Conservation (phyloP, 768 basidiomycete genomes). For the Brasilioporus rufonigricans region DNA sequence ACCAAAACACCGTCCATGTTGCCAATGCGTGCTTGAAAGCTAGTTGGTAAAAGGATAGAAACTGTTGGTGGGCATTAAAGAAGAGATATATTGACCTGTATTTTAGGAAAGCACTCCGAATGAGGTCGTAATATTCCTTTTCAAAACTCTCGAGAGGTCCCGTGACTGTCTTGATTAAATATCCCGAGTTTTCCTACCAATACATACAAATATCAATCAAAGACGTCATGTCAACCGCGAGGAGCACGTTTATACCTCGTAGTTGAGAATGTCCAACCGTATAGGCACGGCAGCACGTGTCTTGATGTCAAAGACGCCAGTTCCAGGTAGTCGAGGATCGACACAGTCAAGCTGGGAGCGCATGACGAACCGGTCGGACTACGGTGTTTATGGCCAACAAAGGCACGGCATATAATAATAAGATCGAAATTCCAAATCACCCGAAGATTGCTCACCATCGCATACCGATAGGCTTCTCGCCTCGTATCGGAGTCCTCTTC, state of each 20-base stretch:
- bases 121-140: slow-evolving; percentile 91
- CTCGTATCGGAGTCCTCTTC: slow-evolving; percentile 34
- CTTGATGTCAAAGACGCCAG: slow-evolving; percentile 95
- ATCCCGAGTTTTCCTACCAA: slow-evolving; percentile 74
- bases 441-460: slow-evolving; percentile 52
- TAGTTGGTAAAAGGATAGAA: slow-evolving; percentile 25
- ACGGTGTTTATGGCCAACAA: not conserved
- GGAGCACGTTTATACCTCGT: slow-evolving; percentile 43
- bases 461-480: slow-evolving; percentile 82
- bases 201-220: not conserved
- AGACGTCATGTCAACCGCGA: not conserved
- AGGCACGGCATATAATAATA: not conserved
- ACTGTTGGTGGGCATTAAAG: no score
- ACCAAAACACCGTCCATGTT: slow-evolving; percentile 95
- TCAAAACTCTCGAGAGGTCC: slow-evolving; percentile 83
- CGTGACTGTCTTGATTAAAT: slow-evolving; percentile 60
- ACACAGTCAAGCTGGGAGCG: slow-evolving; percentile 93
- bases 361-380: slow-evolving; percentile 68
- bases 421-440: not conserved
- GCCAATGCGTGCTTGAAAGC: slow-evolving; percentile 94
- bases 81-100: slow-evolving; percentile 58
- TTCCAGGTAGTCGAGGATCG: slow-evolving; percentile 78
- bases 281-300: slow-evolving; percentile 86
- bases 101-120: slow-evolving; percentile 92
- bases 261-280: slow-evolving; percentile 83